Conservation (phyloP, 805 yeast genomes). For the Candida dajiaensis region DNA sequence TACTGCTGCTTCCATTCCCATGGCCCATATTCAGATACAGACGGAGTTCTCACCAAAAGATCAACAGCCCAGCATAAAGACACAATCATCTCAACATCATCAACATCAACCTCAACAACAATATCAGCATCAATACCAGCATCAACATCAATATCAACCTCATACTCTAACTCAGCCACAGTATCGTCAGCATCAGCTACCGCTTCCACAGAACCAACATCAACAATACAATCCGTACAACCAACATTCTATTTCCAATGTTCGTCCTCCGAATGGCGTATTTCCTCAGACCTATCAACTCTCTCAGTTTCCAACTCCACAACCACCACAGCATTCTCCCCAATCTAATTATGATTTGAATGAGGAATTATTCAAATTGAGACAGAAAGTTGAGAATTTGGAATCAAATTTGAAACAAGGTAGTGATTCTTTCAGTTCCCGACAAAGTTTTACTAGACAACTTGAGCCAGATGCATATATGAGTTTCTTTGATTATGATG, state of each 20-base stretch:
- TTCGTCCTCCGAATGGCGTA: not conserved
- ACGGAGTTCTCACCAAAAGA: not conserved
- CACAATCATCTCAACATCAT: not conserved
- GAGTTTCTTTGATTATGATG: conserved; percentile 26
- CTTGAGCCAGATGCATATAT: conserved; percentile 8
- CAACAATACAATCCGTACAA: not conserved
- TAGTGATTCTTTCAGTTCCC: not conserved
- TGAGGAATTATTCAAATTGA: not conserved
- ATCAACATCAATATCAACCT: not conserved
- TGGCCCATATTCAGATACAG: conserved; percentile 18
- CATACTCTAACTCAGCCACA: not conserved
- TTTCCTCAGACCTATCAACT: not conserved
- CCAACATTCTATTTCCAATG: not conserved
- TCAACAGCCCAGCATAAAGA: not conserved
- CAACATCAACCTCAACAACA: not conserved
- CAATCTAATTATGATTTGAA: not conserved
- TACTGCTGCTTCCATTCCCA: conserved; percentile 20
- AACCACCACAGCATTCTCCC: not conserved
- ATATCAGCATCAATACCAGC: not conserved
- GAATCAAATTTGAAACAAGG: conserved; percentile 4
- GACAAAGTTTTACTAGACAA: not conserved
- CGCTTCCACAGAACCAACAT: not conserved
- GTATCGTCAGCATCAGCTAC: not conserved
- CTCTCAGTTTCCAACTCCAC: not conserved
- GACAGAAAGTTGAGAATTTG: conserved; percentile 1